phyloP scores from a whole-genome alignment of 129 eudicot genomes.

The Heracleum sosnowskyi region DNA sequence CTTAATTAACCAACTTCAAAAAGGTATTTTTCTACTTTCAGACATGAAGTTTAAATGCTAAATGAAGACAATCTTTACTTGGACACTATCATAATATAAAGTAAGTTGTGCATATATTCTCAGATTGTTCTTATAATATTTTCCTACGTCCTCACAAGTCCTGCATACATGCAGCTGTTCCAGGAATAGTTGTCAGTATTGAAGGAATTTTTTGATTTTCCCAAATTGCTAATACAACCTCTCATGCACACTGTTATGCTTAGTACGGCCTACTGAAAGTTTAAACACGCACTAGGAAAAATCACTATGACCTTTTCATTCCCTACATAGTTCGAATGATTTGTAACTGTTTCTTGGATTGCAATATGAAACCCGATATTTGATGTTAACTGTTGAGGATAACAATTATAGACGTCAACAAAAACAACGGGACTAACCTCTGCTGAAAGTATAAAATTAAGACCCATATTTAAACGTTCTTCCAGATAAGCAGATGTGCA shows the following conservation, averaged over 20 bases:
- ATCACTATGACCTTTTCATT: background rate
- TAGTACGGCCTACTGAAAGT: background rate
- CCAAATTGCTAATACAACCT: background rate
- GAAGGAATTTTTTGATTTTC: background rate
- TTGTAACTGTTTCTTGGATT: background rate
- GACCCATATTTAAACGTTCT: conserved; percentile 74
- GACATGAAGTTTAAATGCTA: background rate
- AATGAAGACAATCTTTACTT: background rate
- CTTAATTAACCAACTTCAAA: background rate
- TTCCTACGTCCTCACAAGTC: background rate
- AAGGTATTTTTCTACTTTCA: background rate
- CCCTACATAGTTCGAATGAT: background rate
- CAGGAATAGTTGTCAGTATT: background rate
- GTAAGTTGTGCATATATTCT: background rate
- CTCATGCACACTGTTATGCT: background rate
- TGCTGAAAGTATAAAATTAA: conserved; percentile 70
- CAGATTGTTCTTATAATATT: background rate
- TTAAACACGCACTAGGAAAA: background rate
- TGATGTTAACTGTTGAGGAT: background rate
- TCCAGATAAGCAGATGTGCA: conserved; percentile 71
- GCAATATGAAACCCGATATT: too few relatives aligned
- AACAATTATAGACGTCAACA: background rate
- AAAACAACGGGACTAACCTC: conserved; percentile 38
- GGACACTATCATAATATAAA: background rate
- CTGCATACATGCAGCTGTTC: background rate